Evolutionary conservation across 345 rosid genomes (phyloP).

Genomic region (Abelmoschus esculentus): DNA sequence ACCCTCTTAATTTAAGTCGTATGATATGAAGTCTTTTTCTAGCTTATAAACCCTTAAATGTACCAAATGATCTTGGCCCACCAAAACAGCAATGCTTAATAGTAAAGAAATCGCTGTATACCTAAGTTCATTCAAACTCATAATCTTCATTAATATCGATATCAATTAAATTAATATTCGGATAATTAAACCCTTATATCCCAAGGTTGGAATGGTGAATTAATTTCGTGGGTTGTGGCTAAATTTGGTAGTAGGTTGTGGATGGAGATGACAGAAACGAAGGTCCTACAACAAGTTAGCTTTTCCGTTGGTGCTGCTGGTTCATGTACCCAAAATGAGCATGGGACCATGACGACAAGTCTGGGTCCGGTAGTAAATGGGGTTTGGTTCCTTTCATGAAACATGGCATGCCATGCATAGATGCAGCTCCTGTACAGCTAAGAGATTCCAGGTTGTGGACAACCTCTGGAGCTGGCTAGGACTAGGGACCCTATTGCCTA

Average conservation of each 20-base stretch:
- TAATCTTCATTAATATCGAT: no score
- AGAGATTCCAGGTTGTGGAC: constrained; percentile 17
- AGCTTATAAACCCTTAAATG: not conserved
- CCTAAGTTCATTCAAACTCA: no score
- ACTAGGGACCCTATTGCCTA: constrained; percentile 4
- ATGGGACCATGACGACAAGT: constrained; percentile 29
- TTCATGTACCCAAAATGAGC: constrained; percentile 19
- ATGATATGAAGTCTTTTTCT: not conserved
- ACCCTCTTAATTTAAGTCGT: not conserved
- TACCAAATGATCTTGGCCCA: not conserved
- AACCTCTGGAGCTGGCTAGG: not conserved
- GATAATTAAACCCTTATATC: no score
- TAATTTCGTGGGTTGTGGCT: no score
- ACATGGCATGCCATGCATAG: not conserved
- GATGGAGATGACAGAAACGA: not conserved
- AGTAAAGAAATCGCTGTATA: no score
- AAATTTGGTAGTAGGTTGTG: no score
- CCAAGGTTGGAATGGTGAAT: no score
- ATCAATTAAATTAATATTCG: no score
- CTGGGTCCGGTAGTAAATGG: not conserved
- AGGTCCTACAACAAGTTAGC: constrained; percentile 5
- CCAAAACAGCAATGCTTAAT: not conserved
- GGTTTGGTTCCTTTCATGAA: not conserved
- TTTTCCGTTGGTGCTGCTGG: constrained; percentile 1
- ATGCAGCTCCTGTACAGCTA: constrained; percentile 24